Conservation (phyloP, 768 basidiomycete species). For the Collybia nuda region DNA sequence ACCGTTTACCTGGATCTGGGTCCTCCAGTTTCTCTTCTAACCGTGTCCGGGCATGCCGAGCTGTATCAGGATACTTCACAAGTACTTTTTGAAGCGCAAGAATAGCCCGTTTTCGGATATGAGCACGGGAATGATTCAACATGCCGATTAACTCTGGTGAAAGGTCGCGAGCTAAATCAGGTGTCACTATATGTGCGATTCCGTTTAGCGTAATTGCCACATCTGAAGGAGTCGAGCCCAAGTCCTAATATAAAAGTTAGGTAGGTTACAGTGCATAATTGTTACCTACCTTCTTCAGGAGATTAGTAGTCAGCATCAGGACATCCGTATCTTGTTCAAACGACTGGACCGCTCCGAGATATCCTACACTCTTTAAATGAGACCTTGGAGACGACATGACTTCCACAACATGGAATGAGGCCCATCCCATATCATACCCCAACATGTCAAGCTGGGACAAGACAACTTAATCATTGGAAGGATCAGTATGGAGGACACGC, state of each 20-base stretch:
- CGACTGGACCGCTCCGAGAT: slow-evolving; percentile 89
- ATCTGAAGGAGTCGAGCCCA: slow-evolving; percentile 75
- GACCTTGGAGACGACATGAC: slow-evolving; percentile 94
- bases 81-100: slow-evolving; percentile 81
- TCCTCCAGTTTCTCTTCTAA: slow-evolving; percentile 83
- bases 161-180: slow-evolving; percentile 90
- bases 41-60: slow-evolving; percentile 61
- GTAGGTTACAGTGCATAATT: slow-evolving; percentile 16
- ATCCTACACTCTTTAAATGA: slow-evolving; percentile 94
- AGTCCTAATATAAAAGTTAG: slow-evolving; percentile 54
- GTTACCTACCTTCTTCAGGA: slow-evolving; percentile 81
- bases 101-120: slow-evolving; percentile 89
- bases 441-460: slow-evolving; percentile 90
- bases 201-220: slow-evolving; percentile 78
- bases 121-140: slow-evolving; percentile 85
- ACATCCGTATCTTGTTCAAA: slow-evolving; percentile 96
- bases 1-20: slow-evolving; percentile 59
- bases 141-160: slow-evolving; percentile 81
- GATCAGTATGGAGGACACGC: slow-evolving; percentile 32
- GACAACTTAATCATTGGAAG: slow-evolving; percentile 9
- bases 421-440: slow-evolving; percentile 92
- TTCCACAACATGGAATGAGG: slow-evolving; percentile 95
- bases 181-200: slow-evolving; percentile 80
- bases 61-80: slow-evolving; percentile 79
- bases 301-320: slow-evolving; percentile 94